Evolutionary conservation across 305 asterid genomes (phyloP), one percentile per base, ranked within the genome.

Genomic region (Fraxinus xanthoxyloides): DNA sequence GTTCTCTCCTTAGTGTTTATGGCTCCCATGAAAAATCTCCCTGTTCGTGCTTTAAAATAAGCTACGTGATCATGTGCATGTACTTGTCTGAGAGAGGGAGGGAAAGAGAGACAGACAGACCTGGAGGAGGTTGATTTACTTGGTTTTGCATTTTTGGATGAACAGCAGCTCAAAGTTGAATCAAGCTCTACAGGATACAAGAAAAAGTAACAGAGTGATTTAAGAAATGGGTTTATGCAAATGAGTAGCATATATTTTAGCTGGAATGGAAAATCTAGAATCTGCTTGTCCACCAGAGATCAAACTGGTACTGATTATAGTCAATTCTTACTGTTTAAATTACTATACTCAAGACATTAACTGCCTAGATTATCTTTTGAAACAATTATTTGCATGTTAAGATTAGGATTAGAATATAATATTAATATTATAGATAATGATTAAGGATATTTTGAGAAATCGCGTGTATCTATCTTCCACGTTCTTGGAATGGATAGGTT

Each of bases 81-180:
- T 43, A 6, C 36, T 48, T 61, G 36, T 34, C 77, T 34, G 32
- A 61, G 40, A 40, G 73, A 46, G 59, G 21, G 75, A 19, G 80
- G 5, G 81, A 46, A 75, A 28, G 82, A 3, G 80, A 34, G 36
- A 34, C 7, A 34, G 36, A 34, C 38, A 35, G 56, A 86, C 91
- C 89, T 86, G 88, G 84, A 69, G 91, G 90, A 59, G 91, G 85
- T 76, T 83, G 87, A 81, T 12, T 78, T 40, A 63, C 38, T 81
- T 81, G 86, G 79, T 81, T 83, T 31, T 85, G 87, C 90, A 88
- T 38, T 88, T 24, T 74, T 85, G 84, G 79, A 78, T 19, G 38
- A 48, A 4, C 56, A 73, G 54, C 15, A 24, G 75, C n/a, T 77
- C 48, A 54, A 54, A 59, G 82, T 59, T 23, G 30, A 79, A 81